Evolutionary conservation across 306 rosid species (phyloP), one percentile per base, ranked within the genome.

Genomic region (Acmispon strigosus): DNA sequence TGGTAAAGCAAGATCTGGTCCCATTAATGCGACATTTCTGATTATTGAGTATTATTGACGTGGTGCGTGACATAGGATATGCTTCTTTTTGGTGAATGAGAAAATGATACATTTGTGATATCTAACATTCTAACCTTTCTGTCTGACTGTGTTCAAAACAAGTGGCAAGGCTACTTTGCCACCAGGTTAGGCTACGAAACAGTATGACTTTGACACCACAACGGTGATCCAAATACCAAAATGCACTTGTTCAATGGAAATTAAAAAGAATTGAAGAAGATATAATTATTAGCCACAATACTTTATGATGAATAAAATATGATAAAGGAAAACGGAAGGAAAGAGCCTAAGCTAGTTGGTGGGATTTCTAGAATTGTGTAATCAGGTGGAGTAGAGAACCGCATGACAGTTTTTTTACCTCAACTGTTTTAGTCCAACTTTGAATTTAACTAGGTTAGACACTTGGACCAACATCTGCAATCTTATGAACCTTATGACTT

Each of bases 351-450:
- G 52, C 42, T 60, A 70, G 83, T 82, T 82, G 83, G 86, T 74
- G 83, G 76, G 67, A 37, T 51, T 70, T 74, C 78, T 78, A 70
- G 62, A 74, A 65, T 51, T 41, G 61, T 18, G n/a, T 16, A 63
- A 42, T 61, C 55, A 55, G 63, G 69, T 77, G 50, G 74, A 55
- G 36, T 17, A 41, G 60, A 73, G 61, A 74, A 56, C 12, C 29
- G 11, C 74, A 62, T 36, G 48, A 41, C 14, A 7, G 22, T 43
- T 10, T 11, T 48, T 71, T 11, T 48, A 22, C 66, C 57, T 20
- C 44, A 68, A 41, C 80, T 74, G 56, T 76, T 72, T 15, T 41
- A 72, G 88, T 89, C 86, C 63, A 77, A 82, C 68, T 85, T 81
- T 81, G 72, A 47, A 29, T 53, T 24, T 27, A 77, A 77, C 44